These are phyloP conservation scores for Penicillium vulpinum DNA, from an alignment of 2,329 filamentous ascomycete genomes.

Conservation along the genomic window DNA sequence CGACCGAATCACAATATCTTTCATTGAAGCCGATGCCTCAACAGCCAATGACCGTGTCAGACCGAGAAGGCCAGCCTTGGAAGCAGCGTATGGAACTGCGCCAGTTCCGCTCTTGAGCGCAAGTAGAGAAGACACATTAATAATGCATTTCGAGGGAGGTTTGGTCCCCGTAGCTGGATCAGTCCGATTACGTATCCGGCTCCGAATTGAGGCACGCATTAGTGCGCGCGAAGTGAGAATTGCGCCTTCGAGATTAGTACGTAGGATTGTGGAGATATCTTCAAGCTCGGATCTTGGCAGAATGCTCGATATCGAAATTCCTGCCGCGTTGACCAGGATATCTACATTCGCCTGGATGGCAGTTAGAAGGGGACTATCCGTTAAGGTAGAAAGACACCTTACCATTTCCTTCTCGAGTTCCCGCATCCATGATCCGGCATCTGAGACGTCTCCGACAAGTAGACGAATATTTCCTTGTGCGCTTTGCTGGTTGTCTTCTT, in stretches of 20 bases:
- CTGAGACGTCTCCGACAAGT: conserved; percentile 42
- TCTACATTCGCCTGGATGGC: conserved; percentile 42
- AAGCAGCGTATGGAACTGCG: conserved; percentile 72
- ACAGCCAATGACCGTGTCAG: conserved; percentile 39
- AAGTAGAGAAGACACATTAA: conserved; percentile 79
- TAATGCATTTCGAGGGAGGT: conserved; percentile 66
- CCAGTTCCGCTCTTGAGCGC: conserved; percentile 69
- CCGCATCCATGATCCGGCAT: conserved; percentile 34
- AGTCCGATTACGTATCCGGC: conserved; percentile 26
- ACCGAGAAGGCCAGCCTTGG: conserved; percentile 78
- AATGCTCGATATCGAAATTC: conserved; percentile 65
- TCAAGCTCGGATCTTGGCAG: conserved; percentile 57
- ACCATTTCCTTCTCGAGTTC: conserved; percentile 44
- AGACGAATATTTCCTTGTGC: conserved; percentile 27
- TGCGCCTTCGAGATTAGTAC: conserved; percentile 65
- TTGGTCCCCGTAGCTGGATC: conserved; percentile 49
- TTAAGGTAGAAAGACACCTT: neutral
- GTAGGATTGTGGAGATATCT: conserved; percentile 59
- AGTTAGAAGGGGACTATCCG: neutral
- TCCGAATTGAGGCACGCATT: conserved; percentile 37
- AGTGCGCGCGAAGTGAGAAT: conserved; percentile 43
- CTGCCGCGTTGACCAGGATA: conserved; percentile 78
- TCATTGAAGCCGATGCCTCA: conserved; percentile 52
- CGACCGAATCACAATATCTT: conserved; percentile 65
- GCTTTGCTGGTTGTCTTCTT: conserved; percentile 16